Conservation (phyloP, 75 land plant species). For the Selaginella tamariscina region DNA sequence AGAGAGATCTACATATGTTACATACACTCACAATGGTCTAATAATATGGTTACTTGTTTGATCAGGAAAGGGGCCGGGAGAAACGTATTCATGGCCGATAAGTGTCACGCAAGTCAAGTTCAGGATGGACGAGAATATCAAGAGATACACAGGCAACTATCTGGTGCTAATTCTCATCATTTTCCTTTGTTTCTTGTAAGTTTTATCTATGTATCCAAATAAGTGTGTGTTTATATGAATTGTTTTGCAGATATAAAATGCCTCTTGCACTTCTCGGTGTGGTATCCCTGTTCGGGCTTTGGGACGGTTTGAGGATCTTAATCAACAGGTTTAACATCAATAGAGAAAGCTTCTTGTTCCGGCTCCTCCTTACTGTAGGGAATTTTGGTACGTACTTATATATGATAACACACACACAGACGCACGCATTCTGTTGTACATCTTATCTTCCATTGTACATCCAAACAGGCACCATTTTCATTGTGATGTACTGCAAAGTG, state of each 20-base stretch:
- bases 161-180: slow-evolving; percentile 37
- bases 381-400: slow-evolving; percentile 44
- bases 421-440: not conserved
- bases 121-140: slow-evolving; percentile 78
- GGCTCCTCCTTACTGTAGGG: slow-evolving; percentile 29
- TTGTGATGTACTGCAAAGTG: slow-evolving; percentile 52
- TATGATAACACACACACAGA: not conserved
- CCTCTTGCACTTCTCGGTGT: slow-evolving; percentile 67
- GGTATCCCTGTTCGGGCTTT: slow-evolving; percentile 45
- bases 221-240: not conserved
- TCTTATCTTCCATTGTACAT: not conserved
- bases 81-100: slow-evolving; percentile 62
- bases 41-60: no score
- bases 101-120: slow-evolving; percentile 49
- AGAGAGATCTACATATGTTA: no score
- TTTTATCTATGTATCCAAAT: slow-evolving; percentile 2
- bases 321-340: slow-evolving; percentile 34
- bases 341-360: slow-evolving; percentile 24
- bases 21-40: no score
- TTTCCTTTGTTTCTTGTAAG: slow-evolving; percentile 61
- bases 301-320: slow-evolving; percentile 56
- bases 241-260: slow-evolving; percentile 60
- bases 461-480: slow-evolving; percentile 40
- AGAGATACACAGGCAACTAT: slow-evolving; percentile 73
- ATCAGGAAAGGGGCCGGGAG: slow-evolving; percentile 30